A percentile compares a stretch with the other conserved stretches of the same genome.
These are phyloP conservation scores for Ilyonectria robusta DNA, from an alignment of 2,329 filamentous ascomycete genomes.

Conservation along the genomic window DNA sequence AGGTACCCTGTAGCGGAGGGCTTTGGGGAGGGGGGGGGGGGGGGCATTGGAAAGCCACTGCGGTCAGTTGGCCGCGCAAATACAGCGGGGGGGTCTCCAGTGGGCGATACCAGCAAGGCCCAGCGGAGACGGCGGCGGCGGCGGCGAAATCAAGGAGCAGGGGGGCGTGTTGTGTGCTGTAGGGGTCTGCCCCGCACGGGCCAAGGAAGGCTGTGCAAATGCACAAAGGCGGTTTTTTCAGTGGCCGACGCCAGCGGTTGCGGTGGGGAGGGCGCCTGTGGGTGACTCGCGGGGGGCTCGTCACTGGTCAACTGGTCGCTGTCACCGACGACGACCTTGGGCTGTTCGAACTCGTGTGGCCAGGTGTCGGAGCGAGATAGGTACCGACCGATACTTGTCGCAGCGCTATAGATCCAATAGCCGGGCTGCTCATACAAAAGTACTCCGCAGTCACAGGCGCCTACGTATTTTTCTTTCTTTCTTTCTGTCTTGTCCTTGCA, in stretches of 20 bases:
- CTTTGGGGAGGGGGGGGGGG: neutral
- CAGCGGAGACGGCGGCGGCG: neutral
- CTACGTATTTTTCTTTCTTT: neutral
- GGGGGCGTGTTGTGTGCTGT: neutral
- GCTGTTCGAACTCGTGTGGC: neutral
- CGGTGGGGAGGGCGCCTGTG: constrained; percentile 23
- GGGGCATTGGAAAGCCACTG: constrained; percentile 20
- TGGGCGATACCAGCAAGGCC: constrained; percentile 5
- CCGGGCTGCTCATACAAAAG: neutral
- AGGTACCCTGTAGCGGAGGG: constrained; percentile 6
- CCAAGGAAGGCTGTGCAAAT: constrained; percentile 24
- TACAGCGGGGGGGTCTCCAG: constrained; percentile 14
- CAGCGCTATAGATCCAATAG: neutral
- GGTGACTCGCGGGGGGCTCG: neutral
- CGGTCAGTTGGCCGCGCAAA: constrained; percentile 22
- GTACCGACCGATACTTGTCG: neutral
- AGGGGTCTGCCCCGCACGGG: constrained; percentile 8
- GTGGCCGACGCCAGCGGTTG: constrained; percentile 20
- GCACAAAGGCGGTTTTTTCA: neutral
- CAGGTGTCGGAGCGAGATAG: neutral
- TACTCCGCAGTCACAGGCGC: neutral
- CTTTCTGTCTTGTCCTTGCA: no score
- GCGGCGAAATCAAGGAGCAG: neutral
- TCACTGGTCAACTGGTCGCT: neutral
- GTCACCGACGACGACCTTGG: neutral